Evolutionary conservation across 2,329 filamentous ascomycete species (phyloP), one percentile per base, ranked within the genome.

Genomic region (Xylariaceae sp.): DNA sequence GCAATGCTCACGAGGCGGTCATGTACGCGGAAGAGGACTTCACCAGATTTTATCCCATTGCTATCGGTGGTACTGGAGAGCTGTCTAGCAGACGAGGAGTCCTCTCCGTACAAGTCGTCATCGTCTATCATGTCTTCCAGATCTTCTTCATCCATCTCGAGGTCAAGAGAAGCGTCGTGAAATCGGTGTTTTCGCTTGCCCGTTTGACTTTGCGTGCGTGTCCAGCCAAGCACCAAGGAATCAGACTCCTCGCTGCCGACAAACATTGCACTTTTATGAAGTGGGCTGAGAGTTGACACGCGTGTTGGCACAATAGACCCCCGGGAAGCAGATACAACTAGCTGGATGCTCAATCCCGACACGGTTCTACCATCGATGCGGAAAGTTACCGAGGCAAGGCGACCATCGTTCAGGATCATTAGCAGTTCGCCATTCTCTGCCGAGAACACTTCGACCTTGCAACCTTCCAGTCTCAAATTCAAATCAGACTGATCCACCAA

Each of bases 281-380:
- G 68, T 48, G 78, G 82, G 19, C 84, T 83, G 2, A 90, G 79
- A 55, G 88, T 91, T 1, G 90, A 87, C 22, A 86, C 81, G 18
- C 79, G 74, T 40, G 80, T 78, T 45, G 79, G 79, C 52, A 95
- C 66, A 10, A 89, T 56, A 31, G 72, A 67, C 7, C 87, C 87
- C 10, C 88, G 87, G 19, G 80, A 76, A 48, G 89, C 83, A 38
- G 73, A 63, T 5, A 81, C 66, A 5, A 97, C 75, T 38, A 82
- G 71, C 57, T 82, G 84, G 48, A 99, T 73, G n/a, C 80, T 83
- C 55, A 99, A 77, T 1, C 90, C 91, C 22, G 92, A 96, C 2
- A 99, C 90, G 2, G 89, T 95, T 49, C 94, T 83, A 14, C 95
- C 94, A 66, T 97, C 92, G 55, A 97, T 82, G 49, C 84, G 86